Percentiles rank a stretch among this genome's conserved stretches.
These are phyloP conservation scores for Huntiella moniliformis DNA, from an alignment of 2,329 filamentous ascomycete species.

Conservation along the genomic window DNA sequence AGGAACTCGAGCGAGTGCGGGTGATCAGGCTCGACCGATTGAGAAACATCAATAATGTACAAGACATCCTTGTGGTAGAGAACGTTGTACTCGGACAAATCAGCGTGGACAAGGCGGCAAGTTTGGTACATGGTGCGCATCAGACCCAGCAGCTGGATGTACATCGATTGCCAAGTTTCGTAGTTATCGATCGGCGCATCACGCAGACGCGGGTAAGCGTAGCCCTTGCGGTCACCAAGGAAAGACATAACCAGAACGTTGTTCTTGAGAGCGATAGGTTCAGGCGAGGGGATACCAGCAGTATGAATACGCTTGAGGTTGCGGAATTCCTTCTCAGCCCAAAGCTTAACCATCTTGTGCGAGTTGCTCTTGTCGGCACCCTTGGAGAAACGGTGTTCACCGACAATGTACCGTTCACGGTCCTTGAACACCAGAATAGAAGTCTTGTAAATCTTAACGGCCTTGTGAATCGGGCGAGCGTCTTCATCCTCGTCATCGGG, in stretches of 20 bases:
- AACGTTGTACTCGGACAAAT: conserved; percentile 96
- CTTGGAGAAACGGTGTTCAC: conserved; percentile 77
- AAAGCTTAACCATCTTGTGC: conserved; percentile 92
- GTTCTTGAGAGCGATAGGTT: conserved; percentile 74
- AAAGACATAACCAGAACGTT: conserved; percentile 94
- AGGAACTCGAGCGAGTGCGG: conserved; percentile 82
- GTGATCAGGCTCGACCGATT: conserved; percentile 93
- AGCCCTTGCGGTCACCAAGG: conserved; percentile 69
- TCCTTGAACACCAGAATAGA: conserved; percentile 97
- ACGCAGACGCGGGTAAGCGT: conserved; percentile 71
- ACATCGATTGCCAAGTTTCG: conserved; percentile 57
- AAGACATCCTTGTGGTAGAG: conserved; percentile 68
- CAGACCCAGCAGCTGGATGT: conserved; percentile 65
- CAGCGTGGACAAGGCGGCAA: conserved; percentile 82
- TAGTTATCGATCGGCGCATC: conserved; percentile 65
- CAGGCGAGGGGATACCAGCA: conserved; percentile 75
- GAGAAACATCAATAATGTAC: conserved; percentile 93
- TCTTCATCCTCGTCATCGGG: conserved; percentile 33
- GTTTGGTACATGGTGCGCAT: conserved; percentile 90
- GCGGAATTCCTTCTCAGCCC: conserved; percentile 96
- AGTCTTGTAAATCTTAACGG: conserved; percentile 98
- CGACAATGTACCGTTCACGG: conserved; percentile 83
- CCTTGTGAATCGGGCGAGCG: conserved; percentile 47
- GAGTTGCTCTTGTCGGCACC: conserved; percentile 92
- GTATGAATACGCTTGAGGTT: conserved; percentile 72